Base-by-base conservation (phyloP, 306 rosid species). In the Citrullus colocynthis region DNA sequence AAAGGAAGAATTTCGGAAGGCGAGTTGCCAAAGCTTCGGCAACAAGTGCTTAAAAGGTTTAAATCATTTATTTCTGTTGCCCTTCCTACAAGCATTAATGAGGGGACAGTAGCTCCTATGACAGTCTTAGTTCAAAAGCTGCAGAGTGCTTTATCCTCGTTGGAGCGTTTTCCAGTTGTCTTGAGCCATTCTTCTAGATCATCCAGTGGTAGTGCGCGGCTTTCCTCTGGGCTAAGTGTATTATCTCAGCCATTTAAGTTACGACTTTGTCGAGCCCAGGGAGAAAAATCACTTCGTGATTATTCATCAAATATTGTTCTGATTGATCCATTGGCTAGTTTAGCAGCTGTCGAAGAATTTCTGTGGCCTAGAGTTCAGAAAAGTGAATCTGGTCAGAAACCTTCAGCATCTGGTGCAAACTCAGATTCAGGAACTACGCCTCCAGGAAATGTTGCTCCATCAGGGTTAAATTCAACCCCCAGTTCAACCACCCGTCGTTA, bases 361-460 rank as follows among this genome's bases (percentile, higher is more conserved):
- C 93, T 96, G 73, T 96, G 99, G 99, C 93, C 96, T 77, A 92
- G 99, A 67, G 87, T 96, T 80, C 99, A 92, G 84, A 89, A 96
- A 69, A 81, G 90, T 62, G 97, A 92, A 82, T 87, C 98, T 83
- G 92, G 87, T 78, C 97, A 91, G 85, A 90, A 89, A 86, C 83
- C 89, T 57, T 60, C 87, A 30, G 82, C 82, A 56, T 90, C 96
- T 76, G 86, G 82, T 57, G 96, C 91, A 74, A 92, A 95, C 75
- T 85, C 96, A 20, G 99, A 96, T 84, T 89, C 93, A 63, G 99
- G 98, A 60, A 84, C 92, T 32, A 87, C 91, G 18, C 89, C 97
- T 71, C 66, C 84, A 5, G 93, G 86, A 78, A 86, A 96, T 74
- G 92, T 91, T 77, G 94, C 91, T 79, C 85, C 89, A 72, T 85